Conservation (phyloP, 352 stramenopile species). For the Pythium angustatum region DNA sequence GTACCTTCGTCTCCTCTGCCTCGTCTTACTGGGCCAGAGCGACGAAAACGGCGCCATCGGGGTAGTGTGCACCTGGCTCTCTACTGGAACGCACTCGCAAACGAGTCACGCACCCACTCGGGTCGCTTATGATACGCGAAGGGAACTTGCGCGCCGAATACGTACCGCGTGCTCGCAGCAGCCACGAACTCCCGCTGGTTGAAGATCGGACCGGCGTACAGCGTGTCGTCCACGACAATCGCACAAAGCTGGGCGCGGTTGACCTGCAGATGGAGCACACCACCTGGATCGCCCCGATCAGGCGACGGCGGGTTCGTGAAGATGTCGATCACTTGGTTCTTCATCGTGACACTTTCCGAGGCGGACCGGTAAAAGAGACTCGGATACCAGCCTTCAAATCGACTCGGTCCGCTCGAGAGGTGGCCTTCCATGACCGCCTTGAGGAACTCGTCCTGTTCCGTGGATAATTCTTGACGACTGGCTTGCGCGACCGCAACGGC, state of each 20-base stretch:
- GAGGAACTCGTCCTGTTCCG: conserved; percentile 23
- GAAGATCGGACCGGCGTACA: conserved; percentile 41
- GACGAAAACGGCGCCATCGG: no score
- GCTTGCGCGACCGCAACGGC: conserved; percentile 16
- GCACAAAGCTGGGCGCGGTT: conserved; percentile 26
- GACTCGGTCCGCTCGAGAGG: conserved; percentile 15
- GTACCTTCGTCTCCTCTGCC: neutral
- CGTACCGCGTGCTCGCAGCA: conserved; percentile 23
- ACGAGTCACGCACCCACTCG: conserved; percentile 25
- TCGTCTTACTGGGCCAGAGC: no score
- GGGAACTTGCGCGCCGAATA: conserved; percentile 20
- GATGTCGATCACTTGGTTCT: conserved; percentile 33
- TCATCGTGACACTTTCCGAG: conserved; percentile 32
- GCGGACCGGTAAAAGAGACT: conserved; percentile 29
- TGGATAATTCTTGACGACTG: neutral
- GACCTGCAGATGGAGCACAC: conserved; percentile 34
- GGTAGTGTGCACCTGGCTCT: no score
- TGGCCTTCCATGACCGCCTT: conserved; percentile 30
- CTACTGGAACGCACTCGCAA: conserved; percentile 1
- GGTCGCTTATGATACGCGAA: neutral
- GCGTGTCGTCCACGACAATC: conserved; percentile 30
- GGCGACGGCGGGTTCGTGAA: conserved; percentile 33
- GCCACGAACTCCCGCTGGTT: conserved; percentile 38
- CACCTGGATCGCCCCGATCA: conserved; percentile 29
- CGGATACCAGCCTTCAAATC: conserved; percentile 36